Conservation (phyloP, 805 yeast genomes). For the Jamesozyma jinghongensis region DNA sequence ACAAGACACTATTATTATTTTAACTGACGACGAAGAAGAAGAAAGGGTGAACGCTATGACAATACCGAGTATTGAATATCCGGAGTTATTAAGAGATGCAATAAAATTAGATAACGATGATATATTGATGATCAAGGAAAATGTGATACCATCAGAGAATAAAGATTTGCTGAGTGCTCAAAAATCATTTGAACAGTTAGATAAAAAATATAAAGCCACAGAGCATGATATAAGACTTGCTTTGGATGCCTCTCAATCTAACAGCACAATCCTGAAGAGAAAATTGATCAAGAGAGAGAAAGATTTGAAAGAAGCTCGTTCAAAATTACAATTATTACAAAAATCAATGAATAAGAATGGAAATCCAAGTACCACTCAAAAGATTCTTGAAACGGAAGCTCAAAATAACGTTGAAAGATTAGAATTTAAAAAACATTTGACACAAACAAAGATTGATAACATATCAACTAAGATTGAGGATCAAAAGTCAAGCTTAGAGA, state of each 20-base stretch:
- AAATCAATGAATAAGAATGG: conserved; percentile 5
- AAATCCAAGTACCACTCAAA: conserved; percentile 10
- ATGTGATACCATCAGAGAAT: background rate
- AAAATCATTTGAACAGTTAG: conserved; percentile 4
- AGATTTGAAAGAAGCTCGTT: conserved; percentile 10
- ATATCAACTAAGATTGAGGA: conserved; percentile 9
- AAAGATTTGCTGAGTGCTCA: background rate
- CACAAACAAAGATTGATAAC: conserved; percentile 14
- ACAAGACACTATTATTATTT: background rate
- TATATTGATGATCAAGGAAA: background rate
- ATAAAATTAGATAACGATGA: background rate
- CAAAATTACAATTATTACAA: conserved; percentile 5
- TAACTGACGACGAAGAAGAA: background rate
- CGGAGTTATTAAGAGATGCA: background rate
- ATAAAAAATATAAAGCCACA: conserved; percentile 1
- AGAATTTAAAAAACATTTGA: conserved; percentile 11
- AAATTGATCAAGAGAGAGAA: conserved; percentile 20
- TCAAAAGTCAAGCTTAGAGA: conserved; percentile 6
- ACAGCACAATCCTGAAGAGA: conserved; percentile 14
- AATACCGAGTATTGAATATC: background rate
- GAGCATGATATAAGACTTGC: conserved; percentile 10
- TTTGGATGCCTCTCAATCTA: conserved; percentile 11
- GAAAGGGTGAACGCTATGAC: background rate
- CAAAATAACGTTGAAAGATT: conserved; percentile 5
- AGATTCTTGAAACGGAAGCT: conserved; percentile 13